Evolutionary conservation across 352 stramenopile species (phyloP), one percentile per base, ranked within the genome.

Genomic region (Globisporangium orthogonon): DNA sequence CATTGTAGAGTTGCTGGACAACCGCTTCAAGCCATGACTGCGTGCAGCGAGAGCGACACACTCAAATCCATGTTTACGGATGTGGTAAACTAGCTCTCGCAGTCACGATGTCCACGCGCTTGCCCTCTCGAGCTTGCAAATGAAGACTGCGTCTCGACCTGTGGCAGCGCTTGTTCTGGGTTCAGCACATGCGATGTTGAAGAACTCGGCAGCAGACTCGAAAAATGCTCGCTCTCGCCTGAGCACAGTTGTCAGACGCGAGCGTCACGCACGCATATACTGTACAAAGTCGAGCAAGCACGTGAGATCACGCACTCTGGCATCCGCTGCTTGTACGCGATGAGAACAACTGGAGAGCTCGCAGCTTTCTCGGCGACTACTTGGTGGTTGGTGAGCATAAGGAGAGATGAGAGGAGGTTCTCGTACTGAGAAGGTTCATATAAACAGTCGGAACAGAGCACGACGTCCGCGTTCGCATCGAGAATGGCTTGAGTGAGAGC

Each of bases 251-350:
- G 29, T 35, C 18, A 48, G 54, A 31, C 45, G 47, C 23, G 3
- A 40, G 28, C 30, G 11, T 4, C 3, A 10, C 4, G 4, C 9
- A 15, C 5, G 17, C 17, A 17, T 4, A 4, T 13, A 9, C 39
- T 4, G 4, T 13, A 52, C 14, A 52, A 15, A 6, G 15, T 3
- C 14, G 6, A 9, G 15, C 29, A 28, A 49, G 4, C 18, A 7
- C 23, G 49, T 0, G 9, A 9, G n/a, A 9, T 30, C 31, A 72
- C 68, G 60, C 58, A 85, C 67, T 65, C 49, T 1, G 65, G 64
- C 31, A 89, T 54, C 6, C 81, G 74, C 50, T 88, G 81, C 64
- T 91, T 91, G 70, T 88, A 91, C 9, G 76, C 78, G 43, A 91
- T 54, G 14, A 81, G 67, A n/a, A 86, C 65, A 1, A 60, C 39